Evolutionary conservation across 345 rosid species (phyloP), one percentile per base, ranked within the genome.

Genomic region (Euphorbia lathyris): DNA sequence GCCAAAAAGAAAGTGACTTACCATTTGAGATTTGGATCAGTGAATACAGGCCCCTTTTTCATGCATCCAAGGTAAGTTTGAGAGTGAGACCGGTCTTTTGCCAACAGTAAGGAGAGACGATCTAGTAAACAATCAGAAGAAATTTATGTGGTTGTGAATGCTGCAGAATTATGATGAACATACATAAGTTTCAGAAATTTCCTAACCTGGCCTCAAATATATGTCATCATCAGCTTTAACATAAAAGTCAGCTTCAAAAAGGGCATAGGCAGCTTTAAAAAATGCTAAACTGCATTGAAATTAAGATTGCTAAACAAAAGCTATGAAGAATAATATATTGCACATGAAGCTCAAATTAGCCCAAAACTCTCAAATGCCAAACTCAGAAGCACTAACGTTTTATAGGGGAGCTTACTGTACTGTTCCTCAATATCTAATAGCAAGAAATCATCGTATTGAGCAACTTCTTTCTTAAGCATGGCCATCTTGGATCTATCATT

Each of bases 181-280:
- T n/a, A 38, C n/a, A 38, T 27, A 61, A 66, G 32, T 42, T 72
- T 65, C 8, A 48, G 29, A 75, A 77, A 76, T 58, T 26, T 55
- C 63, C 5, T 68, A 36, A 93, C 98, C 98, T 83, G 97, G 98
- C 74, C 97, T 88, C 77, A 91, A 82, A 43, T 89, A 93, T 68
- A 93, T 84, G 74, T 93, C 96, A 82, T 93, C 98, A 80, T 93
- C 98, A 62, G 96, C 98, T 83, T 93, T 93, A 30, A 93, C 96
- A 51, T 89, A 93, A 80, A 93, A 93, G 50, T 91, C 92, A 0
- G 97, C 77, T 81, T 91, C 96, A 79, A 70, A 93, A 55, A 93
- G 81, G 0, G 96, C 92, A 58, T 84, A 91, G 20, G 97, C 96
- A 32, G 91, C 98, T 79, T 84, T 93, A 58, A 93, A 91, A 86